Percentiles rank a stretch among this genome's conserved stretches.
phyloP scores from a whole-genome alignment of 768 basidiomycete species.

The Pilatotrama ljubarskyi region DNA sequence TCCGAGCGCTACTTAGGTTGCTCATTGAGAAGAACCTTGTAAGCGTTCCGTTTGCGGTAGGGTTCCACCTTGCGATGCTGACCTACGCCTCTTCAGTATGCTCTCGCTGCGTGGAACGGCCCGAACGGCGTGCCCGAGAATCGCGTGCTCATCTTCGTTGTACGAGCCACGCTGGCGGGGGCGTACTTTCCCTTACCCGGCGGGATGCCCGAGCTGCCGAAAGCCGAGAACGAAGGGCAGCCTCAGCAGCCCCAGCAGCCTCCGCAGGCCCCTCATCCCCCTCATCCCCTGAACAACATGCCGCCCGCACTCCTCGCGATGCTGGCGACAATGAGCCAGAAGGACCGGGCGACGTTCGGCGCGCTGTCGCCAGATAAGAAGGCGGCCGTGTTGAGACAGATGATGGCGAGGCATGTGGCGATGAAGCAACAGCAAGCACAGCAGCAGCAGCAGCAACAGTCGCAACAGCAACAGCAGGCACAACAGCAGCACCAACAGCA shows the following conservation, averaged over 20 bases:
- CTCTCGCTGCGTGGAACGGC: constrained; percentile 50
- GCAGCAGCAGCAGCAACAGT: constrained; percentile 20
- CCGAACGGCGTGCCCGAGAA: constrained; percentile 44
- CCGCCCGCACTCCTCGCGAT: constrained; percentile 15
- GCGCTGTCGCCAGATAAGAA: constrained; percentile 23
- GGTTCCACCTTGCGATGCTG: no score
- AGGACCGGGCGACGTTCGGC: constrained; percentile 20
- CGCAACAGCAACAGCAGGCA: constrained; percentile 18
- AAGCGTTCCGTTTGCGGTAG: constrained; percentile 24
- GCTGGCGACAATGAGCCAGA: constrained; percentile 5
- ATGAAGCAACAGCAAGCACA: not conserved
- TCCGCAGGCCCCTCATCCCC: not conserved
- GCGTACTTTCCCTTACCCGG: constrained; percentile 48
- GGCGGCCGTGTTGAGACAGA: not conserved
- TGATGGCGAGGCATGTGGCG: not conserved
- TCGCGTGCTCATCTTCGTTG: constrained; percentile 50
- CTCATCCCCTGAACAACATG: not conserved
- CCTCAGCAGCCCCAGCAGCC: not conserved
- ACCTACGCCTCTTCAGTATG: constrained; percentile 41
- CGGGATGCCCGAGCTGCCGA: constrained; percentile 54
- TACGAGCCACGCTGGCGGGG: constrained; percentile 39
- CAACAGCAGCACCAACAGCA: constrained; percentile 30
- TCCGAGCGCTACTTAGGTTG: constrained; percentile 41
- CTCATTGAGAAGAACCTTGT: constrained; percentile 49
- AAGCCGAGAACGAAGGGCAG: constrained; percentile 12